These are phyloP conservation scores for Solanum dulcamara DNA, from an alignment of 257 asterid genomes.

Conservation along the genomic window DNA sequence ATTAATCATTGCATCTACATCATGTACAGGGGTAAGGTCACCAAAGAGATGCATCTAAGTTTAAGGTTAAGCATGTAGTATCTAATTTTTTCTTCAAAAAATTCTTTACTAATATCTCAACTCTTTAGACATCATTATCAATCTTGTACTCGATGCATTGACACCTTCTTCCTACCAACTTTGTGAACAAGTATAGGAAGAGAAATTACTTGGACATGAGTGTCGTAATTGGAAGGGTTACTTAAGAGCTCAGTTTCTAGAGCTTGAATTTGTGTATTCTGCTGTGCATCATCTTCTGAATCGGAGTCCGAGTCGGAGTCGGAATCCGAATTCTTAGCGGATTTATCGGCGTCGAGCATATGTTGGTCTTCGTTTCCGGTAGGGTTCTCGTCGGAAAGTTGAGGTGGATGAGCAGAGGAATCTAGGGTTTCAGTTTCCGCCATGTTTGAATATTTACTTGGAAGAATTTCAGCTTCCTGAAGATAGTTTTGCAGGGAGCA, in stretches of 20 bases:
- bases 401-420: slow-evolving; percentile 6
- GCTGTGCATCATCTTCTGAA: slow-evolving; percentile 56
- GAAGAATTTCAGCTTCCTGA: background rate
- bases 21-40: background rate
- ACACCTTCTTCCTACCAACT: background rate
- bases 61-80: background rate
- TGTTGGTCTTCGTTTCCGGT: slow-evolving; percentile 19
- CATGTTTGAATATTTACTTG: slow-evolving; percentile 16
- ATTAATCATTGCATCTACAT: background rate
- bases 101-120: background rate
- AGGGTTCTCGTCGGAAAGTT: slow-evolving; percentile 13
- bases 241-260: slow-evolving; percentile 40
- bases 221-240: slow-evolving; percentile 61
- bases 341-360: slow-evolving; percentile 44
- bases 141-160: background rate
- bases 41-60: background rate
- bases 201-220: slow-evolving; percentile 58
- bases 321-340: slow-evolving; percentile 18
- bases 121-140: background rate
- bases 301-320: slow-evolving; percentile 37
- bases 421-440: slow-evolving; percentile 49
- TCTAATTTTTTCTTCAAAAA: background rate
- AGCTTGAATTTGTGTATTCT: slow-evolving; percentile 52
- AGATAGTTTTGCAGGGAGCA: background rate
- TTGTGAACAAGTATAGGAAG: background rate